phyloP scores from a whole-genome alignment of 352 stramenopile species.

The Aphanomyces euteiches region DNA sequence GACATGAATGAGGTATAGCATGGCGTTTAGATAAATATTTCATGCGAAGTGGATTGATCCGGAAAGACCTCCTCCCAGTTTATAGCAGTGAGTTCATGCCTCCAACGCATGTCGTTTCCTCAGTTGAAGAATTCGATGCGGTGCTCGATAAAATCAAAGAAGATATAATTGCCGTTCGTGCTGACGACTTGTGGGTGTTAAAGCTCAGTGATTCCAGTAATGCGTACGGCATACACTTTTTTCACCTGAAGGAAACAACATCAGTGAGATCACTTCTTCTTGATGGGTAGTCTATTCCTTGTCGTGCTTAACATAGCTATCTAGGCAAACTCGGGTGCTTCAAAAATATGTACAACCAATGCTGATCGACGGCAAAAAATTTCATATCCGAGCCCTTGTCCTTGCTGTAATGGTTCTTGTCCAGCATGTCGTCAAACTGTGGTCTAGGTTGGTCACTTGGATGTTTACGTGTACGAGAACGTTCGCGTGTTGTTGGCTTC shows the following conservation, averaged over 20 bases:
- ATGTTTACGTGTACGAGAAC: conserved; percentile 37
- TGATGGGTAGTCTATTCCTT: conserved; percentile 12
- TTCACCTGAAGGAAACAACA: conserved; percentile 13
- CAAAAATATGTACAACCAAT: conserved; percentile 24
- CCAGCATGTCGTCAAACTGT: background rate
- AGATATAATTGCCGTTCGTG: background rate
- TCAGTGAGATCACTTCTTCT: background rate
- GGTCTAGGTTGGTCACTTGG: conserved; percentile 32
- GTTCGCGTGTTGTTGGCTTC: conserved; percentile 32
- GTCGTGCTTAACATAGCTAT: background rate
- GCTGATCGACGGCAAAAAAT: conserved; percentile 30
- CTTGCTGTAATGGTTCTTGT: conserved; percentile 14
- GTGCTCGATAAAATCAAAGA: background rate
- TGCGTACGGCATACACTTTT: conserved; percentile 33
- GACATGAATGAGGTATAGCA: background rate
- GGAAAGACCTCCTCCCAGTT: conserved; percentile 35
- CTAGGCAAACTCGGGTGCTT: conserved; percentile 26
- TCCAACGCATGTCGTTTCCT: conserved; percentile 5
- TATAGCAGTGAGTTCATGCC: conserved; percentile 28
- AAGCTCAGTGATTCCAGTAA: conserved; percentile 38
- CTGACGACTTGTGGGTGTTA: conserved; percentile 27
- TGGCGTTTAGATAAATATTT: conserved; percentile 33
- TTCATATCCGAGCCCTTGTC: conserved; percentile 35
- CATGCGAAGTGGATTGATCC: conserved; percentile 36
- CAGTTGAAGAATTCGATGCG: conserved; percentile 9